phyloP scores from a whole-genome alignment of 208 protist species.

The Leishmania amazonensis region DNA sequence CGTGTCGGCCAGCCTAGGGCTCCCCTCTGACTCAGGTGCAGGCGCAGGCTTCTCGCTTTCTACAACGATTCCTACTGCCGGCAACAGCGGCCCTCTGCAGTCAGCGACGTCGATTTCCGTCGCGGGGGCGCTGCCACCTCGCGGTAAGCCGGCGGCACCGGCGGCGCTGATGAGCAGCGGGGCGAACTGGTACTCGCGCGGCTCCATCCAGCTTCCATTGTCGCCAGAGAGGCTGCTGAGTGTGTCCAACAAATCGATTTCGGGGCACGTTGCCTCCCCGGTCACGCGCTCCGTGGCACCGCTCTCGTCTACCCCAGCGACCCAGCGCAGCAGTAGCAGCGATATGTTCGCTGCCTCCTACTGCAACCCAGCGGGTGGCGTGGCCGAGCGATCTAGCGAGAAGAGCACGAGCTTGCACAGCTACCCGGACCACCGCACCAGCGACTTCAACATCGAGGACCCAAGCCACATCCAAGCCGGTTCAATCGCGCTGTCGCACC shows the following conservation, averaged over 20 bases:
- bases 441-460: conserved; percentile 31
- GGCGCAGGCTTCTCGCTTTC: background rate
- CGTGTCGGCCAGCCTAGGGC: background rate
- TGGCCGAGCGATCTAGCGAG: conserved; percentile 8
- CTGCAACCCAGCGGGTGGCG: background rate
- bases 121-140: background rate
- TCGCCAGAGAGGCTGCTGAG: background rate
- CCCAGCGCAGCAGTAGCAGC: conserved; percentile 3
- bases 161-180: conserved; percentile 9
- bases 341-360: conserved; percentile 18
- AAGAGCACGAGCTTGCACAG: conserved; percentile 17
- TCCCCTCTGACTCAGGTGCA: background rate
- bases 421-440: conserved; percentile 15
- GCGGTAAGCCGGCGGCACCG: background rate
- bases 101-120: background rate
- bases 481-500: conserved; percentile 32
- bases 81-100: background rate
- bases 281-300: background rate
- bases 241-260: background rate
- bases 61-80: background rate
- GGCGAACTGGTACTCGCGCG: background rate
- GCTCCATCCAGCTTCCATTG: background rate
- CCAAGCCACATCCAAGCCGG: conserved; percentile 22
- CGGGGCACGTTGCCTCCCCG: conserved; percentile 4
- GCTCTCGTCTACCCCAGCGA: conserved; percentile 5